Percentiles rank a stretch among this genome's conserved stretches.
Evolutionary conservation across 257 asterid genomes (phyloP).

Genomic region (Solanum acaule): DNA sequence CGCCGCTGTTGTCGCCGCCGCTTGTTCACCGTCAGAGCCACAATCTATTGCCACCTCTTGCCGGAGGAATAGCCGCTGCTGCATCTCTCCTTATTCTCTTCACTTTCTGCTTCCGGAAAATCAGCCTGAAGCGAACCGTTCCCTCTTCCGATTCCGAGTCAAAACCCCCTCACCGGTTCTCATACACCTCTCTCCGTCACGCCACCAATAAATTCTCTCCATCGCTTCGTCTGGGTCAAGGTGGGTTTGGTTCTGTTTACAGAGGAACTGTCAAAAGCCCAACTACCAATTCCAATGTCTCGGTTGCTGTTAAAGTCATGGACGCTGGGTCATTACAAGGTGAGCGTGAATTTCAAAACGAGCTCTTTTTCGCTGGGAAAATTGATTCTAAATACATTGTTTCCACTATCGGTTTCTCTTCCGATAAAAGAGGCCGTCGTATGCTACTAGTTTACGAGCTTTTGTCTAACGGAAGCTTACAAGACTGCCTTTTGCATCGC

Average conservation of each 20-base stretch:
- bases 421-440: constrained; percentile 59
- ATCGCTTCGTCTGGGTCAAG: constrained; percentile 75
- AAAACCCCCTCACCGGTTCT: constrained; percentile 62
- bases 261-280: constrained; percentile 47
- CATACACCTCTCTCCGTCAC: constrained; percentile 67
- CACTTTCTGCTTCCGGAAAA: constrained; percentile 57
- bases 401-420: constrained; percentile 66
- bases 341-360: constrained; percentile 95
- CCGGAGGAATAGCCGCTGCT: constrained; percentile 58
- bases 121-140: constrained; percentile 62
- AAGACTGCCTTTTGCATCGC: constrained; percentile 78
- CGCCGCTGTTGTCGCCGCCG: constrained; percentile 18
- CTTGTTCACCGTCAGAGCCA: constrained; percentile 18
- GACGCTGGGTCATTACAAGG: constrained; percentile 92
- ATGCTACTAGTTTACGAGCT: constrained; percentile 83
- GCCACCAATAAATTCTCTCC: constrained; percentile 70
- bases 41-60: constrained; percentile 37
- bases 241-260: constrained; percentile 93
- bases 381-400: constrained; percentile 58
- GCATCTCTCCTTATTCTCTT: constrained; percentile 48
- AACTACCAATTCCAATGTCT: constrained; percentile 11
- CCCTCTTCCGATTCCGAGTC: constrained; percentile 70
- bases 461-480: constrained; percentile 86
- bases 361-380: constrained; percentile 65
- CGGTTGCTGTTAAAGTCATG: constrained; percentile 79